Percentiles rank a stretch among this genome's conserved stretches.
phyloP scores from a whole-genome alignment of 2,329 filamentous ascomycete species.

The Fusarium euwallaceae region DNA sequence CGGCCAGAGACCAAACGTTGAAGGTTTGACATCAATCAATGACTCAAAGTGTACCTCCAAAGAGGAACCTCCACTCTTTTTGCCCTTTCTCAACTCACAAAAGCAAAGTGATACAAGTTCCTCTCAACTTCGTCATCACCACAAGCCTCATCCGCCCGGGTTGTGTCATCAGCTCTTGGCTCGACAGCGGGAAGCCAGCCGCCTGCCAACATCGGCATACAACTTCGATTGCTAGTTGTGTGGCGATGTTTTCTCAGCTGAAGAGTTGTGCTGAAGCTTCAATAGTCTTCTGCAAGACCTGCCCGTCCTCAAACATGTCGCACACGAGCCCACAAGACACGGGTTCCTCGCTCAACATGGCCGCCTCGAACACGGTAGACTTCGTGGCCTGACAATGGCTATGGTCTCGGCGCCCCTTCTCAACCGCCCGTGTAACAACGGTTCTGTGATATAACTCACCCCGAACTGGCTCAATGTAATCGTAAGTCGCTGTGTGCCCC shows the following conservation, averaged over 20 bases:
- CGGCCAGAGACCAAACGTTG: not conserved
- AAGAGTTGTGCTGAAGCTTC: constrained; percentile 33
- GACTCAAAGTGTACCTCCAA: not conserved
- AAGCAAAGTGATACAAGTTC: constrained; percentile 53
- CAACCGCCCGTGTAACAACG: constrained; percentile 19
- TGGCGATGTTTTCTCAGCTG: constrained; percentile 27
- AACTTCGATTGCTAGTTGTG: constrained; percentile 48
- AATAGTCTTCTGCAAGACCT: constrained; percentile 45
- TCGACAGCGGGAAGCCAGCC: not conserved
- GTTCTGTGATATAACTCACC: constrained; percentile 32
- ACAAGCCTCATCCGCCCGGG: constrained; percentile 41
- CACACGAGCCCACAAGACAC: constrained; percentile 30
- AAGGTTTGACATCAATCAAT: not conserved
- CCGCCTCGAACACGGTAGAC: constrained; percentile 45
- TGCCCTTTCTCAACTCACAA: constrained; percentile 44
- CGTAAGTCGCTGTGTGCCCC: constrained; percentile 54
- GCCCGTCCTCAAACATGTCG: constrained; percentile 38
- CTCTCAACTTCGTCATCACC: constrained; percentile 52
- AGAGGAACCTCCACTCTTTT: constrained; percentile 17
- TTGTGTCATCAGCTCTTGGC: constrained; percentile 15
- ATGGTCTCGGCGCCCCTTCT: constrained; percentile 17
- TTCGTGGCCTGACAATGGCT: constrained; percentile 45
- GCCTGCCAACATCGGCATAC: constrained; percentile 46
- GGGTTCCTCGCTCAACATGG: constrained; percentile 42
- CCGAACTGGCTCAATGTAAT: constrained; percentile 53